Base-by-base conservation (phyloP, 345 rosid species). In the Tarenaya hassleriana region DNA sequence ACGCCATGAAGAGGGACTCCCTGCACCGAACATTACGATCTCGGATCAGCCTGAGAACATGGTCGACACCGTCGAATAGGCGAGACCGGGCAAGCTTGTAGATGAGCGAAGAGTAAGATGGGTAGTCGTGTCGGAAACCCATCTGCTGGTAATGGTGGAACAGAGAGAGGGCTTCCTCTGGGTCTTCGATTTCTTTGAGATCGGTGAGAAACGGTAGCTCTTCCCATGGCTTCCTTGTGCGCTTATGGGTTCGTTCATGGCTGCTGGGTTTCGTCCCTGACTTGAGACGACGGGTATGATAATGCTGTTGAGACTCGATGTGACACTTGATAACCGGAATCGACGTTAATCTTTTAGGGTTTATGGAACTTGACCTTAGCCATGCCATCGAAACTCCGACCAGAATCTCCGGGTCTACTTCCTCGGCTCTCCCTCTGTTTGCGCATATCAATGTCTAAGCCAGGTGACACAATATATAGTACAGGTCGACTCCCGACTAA, bases 61-160 rank as follows among this genome's bases (percentile, higher is more conserved):
- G 64, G 11, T 87, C 87, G 32, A 82, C 78, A 0, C 76, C 82
- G 17, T 73, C 74, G 56, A 84, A 87, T 55, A 72, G 49, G 8
- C 82, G 79, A 12, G 75, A 73, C 40, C 67, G 80, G 33, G 94
- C 89, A 4, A 87, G 85, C 68, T 77, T 84, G 76, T 84, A 87
- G 15, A 82, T 52, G 42, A 91, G 82, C 29, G 92, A 77, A 44
- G 96, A 74, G 50, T 80, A 79, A 4, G 98, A 87, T 60, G 98
- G 79, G 71, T 82, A 91, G 47, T 82, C 84, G 13, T 84, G 96
- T 13, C 70, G 71, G 50, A 72, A 78, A 17, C 95, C 98, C 72
- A 45, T 69, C 48, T 68, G 55, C 15, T 64, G 77, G 62, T 75
- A 68, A 14, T 69, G 73, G 19, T 80, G 64, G 64, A 84, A 87